These are phyloP conservation scores for Austroboletus novae-zelandiae DNA, from an alignment of 1,284 basidiomycete genomes.

Conservation along the genomic window DNA sequence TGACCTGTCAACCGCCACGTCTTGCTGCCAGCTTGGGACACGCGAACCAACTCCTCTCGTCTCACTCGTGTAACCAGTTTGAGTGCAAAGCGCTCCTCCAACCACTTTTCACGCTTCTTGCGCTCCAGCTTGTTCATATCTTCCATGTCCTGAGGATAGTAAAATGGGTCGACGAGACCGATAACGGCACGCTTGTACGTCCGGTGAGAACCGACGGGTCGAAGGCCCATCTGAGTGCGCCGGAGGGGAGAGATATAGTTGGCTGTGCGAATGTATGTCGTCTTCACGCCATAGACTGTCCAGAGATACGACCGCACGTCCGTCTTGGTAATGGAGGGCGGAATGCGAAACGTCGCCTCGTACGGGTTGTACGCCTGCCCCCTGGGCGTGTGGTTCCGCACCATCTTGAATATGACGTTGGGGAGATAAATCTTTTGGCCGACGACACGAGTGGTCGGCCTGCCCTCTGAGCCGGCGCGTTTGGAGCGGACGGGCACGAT, in stretches of 20 bases:
- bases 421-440: slow-evolving; percentile 88
- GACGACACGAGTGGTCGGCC: slow-evolving; percentile 50
- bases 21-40: slow-evolving; percentile 45
- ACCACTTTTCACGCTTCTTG: slow-evolving; percentile 51
- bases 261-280: slow-evolving; percentile 92
- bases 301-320: slow-evolving; percentile 85
- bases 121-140: slow-evolving; percentile 65
- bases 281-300: slow-evolving; percentile 81
- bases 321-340: slow-evolving; percentile 85
- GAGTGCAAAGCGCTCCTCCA: slow-evolving; percentile 59
- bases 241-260: slow-evolving; percentile 70
- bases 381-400: slow-evolving; percentile 78
- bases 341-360: slow-evolving; percentile 91
- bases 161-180: slow-evolving; percentile 86
- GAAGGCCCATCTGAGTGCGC: slow-evolving; percentile 33
- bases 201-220: slow-evolving; percentile 40
- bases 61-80: slow-evolving; percentile 40
- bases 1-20: slow-evolving; percentile 46
- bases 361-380: slow-evolving; percentile 89
- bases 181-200: slow-evolving; percentile 88
- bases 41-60: slow-evolving; percentile 45
- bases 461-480: slow-evolving; percentile 29
- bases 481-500: slow-evolving; percentile 39
- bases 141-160: slow-evolving; percentile 79
- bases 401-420: slow-evolving; percentile 80